Percentiles rank a stretch among this genome's conserved stretches.
Evolutionary conservation across 1,284 basidiomycete species (phyloP).

Genomic region (Volvariella surrecta): DNA sequence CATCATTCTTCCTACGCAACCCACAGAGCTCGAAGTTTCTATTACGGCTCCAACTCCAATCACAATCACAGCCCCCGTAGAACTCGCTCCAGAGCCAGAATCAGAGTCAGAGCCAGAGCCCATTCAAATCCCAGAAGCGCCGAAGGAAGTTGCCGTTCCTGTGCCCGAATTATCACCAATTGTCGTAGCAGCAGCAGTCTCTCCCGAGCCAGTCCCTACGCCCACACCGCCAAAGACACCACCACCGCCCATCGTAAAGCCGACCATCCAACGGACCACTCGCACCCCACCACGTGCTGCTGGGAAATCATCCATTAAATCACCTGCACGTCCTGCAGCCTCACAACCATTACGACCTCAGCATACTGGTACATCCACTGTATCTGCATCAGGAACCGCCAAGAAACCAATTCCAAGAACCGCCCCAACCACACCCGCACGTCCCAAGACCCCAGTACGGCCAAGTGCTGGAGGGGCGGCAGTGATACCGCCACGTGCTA

Average conservation of each 20-base stretch:
- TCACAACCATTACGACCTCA: constrained; percentile 40
- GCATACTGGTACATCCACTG: constrained; percentile 41
- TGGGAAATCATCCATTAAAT: no score
- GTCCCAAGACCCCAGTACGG: constrained; percentile 34
- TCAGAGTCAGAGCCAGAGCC: no score
- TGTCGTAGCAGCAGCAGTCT: constrained; percentile 13
- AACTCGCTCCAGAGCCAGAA: no score
- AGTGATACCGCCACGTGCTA: constrained; percentile 16
- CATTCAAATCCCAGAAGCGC: no score
- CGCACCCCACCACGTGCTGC: constrained; percentile 14
- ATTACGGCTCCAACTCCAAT: no score
- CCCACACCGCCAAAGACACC: constrained; percentile 14
- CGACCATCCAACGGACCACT: constrained; percentile 22
- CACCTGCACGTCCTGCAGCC: constrained; percentile 11
- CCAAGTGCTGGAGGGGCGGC: constrained; percentile 15
- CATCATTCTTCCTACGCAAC: not conserved
- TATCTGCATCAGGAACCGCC: constrained; percentile 29
- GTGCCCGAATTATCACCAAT: constrained; percentile 12
- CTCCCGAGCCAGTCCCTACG: constrained; percentile 12
- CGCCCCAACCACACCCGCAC: constrained; percentile 29
- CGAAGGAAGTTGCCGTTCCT: constrained; percentile 3
- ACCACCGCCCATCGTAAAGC: constrained; percentile 18
- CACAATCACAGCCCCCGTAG: no score
- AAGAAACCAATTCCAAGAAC: constrained; percentile 23
- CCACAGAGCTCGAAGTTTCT: not conserved